phyloP scores from a whole-genome alignment of 164 flowering plant species.

The Cinnamomum chago region DNA sequence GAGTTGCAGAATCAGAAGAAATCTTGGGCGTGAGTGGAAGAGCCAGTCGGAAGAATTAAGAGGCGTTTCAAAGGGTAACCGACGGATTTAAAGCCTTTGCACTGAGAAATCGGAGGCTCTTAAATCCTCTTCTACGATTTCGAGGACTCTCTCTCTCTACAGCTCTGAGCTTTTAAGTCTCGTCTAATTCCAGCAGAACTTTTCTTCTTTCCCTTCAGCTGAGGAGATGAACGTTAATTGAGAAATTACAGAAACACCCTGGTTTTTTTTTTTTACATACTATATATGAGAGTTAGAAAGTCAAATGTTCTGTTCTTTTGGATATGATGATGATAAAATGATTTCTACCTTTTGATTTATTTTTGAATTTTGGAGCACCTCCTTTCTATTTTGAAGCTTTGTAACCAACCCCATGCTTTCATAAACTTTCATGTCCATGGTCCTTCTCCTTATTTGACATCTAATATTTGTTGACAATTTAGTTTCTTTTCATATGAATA shows the following conservation, averaged over 20 bases:
- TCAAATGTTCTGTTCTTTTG: slow-evolving; percentile 3
- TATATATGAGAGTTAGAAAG: neutral
- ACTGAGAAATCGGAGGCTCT: slow-evolving; percentile 12
- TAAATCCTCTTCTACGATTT: slow-evolving; percentile 13
- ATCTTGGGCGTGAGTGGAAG: neutral
- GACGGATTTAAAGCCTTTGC: slow-evolving; percentile 17
- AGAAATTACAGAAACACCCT: neutral
- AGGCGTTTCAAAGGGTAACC: slow-evolving; percentile 10
- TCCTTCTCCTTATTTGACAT: too few species aligned
- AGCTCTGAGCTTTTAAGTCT: slow-evolving; percentile 14
- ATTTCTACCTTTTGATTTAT: neutral
- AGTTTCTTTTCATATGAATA: too few species aligned
- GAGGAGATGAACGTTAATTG: neutral
- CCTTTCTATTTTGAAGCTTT: too few species aligned
- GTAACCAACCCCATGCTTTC: too few species aligned
- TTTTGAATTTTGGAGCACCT: too few species aligned
- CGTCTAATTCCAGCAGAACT: neutral
- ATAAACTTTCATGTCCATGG: too few species aligned
- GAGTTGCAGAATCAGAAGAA: neutral
- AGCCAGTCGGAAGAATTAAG: slow-evolving; percentile 8
- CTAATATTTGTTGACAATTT: too few species aligned
- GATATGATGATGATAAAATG: neutral
- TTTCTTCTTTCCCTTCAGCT: neutral
- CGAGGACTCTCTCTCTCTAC: slow-evolving; percentile 8
- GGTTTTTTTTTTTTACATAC: neutral